Conservation (phyloP, 148 eudicot species). For the Gaultheria prostrata region DNA sequence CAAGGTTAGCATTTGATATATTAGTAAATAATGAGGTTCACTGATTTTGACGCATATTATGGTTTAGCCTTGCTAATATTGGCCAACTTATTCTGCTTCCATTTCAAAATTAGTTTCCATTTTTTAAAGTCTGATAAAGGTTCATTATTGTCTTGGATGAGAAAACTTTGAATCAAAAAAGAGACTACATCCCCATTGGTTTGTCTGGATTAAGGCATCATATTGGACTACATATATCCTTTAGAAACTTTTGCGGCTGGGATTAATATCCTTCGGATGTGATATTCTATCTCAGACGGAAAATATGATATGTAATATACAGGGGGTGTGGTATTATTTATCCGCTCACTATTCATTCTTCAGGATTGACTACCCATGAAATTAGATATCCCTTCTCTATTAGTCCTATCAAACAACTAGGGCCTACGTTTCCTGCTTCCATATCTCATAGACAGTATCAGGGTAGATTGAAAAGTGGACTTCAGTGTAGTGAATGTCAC, state of each 20-base stretch:
- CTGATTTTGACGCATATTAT: background rate
- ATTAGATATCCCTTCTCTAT: background rate
- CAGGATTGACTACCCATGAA: background rate
- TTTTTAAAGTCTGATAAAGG: background rate
- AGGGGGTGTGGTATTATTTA: background rate
- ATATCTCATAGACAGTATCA: background rate
- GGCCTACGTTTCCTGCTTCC: constrained; percentile 2
- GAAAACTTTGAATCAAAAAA: background rate
- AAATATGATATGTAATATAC: background rate
- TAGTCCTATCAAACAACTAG: background rate
- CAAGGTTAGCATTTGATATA: constrained; percentile 39
- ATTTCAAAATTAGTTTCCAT: background rate
- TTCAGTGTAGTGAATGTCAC: background rate
- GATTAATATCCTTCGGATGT: background rate
- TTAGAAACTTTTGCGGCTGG: background rate
- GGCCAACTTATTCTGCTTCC: background rate
- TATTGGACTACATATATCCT: background rate
- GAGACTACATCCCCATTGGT: background rate
- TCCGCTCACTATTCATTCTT: background rate
- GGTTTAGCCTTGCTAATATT: background rate
- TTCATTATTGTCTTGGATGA: background rate
- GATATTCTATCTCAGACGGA: background rate
- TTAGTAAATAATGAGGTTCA: background rate
- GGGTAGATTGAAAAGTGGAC: background rate
- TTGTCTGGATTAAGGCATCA: background rate